A percentile compares a stretch with the other conserved stretches of the same genome.
These are phyloP conservation scores for Syncephalastrum racemosum DNA, from an alignment of 371 early-diverging fungal species.

Conservation along the genomic window DNA sequence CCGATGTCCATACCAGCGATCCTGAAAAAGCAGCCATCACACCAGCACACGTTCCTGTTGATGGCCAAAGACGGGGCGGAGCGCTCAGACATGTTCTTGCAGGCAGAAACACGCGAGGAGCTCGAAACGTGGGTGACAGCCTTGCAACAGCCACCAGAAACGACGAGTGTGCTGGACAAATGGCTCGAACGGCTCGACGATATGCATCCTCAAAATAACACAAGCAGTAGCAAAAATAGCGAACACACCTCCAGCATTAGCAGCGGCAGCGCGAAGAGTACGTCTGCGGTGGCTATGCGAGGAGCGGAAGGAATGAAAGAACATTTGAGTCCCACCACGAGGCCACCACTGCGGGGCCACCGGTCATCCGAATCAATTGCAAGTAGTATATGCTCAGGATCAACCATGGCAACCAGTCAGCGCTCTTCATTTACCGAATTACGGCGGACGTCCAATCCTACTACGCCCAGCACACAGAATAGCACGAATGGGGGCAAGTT, in stretches of 20 bases:
- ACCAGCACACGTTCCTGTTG: slow-evolving; percentile 28
- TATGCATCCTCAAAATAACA: slow-evolving; percentile 9
- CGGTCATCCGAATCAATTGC: slow-evolving; percentile 17
- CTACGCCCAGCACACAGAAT: too few relatives aligned
- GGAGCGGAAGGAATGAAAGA: too few relatives aligned
- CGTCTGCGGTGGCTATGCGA: too few relatives aligned
- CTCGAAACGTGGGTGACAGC: slow-evolving; percentile 26
- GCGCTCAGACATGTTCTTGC: slow-evolving; percentile 36
- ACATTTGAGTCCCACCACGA: too few relatives aligned
- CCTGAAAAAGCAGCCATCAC: slow-evolving; percentile 16
- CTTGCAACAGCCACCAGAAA: slow-evolving; percentile 22
- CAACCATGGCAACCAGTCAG: slow-evolving; percentile 8
- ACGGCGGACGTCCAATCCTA: slow-evolving; percentile 14
- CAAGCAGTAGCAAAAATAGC: slow-evolving; percentile 2
- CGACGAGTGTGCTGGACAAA: slow-evolving; percentile 41
- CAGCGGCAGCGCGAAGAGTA: background rate
- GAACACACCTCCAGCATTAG: background rate
- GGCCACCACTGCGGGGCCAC: slow-evolving; percentile 15
- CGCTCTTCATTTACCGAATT: slow-evolving; percentile 16
- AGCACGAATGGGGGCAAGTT: slow-evolving; percentile 6
- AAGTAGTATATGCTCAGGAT: slow-evolving; percentile 12
- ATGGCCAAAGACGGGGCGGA: slow-evolving; percentile 34
- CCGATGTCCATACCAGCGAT: slow-evolving; percentile 9
- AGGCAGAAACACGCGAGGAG: slow-evolving; percentile 29
- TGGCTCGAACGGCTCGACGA: slow-evolving; percentile 38